Evolutionary conservation across 1,284 basidiomycete species (phyloP), one percentile per base, ranked within the genome.

Genomic region (Ustilago vetiveriae): DNA sequence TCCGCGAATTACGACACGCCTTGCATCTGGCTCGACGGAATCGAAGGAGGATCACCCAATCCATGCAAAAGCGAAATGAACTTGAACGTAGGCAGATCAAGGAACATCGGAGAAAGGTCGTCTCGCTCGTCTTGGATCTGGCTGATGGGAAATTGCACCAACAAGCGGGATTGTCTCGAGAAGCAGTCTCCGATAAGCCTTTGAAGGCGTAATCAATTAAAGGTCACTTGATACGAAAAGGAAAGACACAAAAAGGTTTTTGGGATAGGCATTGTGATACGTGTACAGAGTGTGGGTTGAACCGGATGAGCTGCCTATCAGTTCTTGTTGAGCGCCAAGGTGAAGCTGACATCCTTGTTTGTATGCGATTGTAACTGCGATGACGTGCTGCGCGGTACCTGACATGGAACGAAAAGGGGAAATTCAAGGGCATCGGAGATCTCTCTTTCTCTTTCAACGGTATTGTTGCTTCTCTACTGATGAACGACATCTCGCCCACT

Each of bases 131-230:
- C 14, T 10, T 64, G 36, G 67, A 64, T 21, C 57, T 65, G 19
- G 59, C 56, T 6, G 51, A 59, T 39, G 67, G 60, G 2, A 52
- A 48, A 37, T 32, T 70, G 43, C 50, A 69, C 16, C 32, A 49
- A 14, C 26, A 43, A 19, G 57, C 45, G 11, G 32, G 45, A 38
- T 16, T 33, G 39, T 39, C 17, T n/a, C n/a, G n/a, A n/a, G n/a
- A n/a, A n/a, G n/a, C n/a, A n/a, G n/a, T n/a, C n/a, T n/a, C n/a
- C n/a, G n/a, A n/a, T n/a, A n/a, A n/a, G n/a, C n/a, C n/a, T n/a
- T n/a, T n/a, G n/a, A n/a, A n/a, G n/a, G n/a, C n/a, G n/a, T n/a
- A n/a, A n/a, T n/a, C n/a, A n/a, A n/a, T n/a, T n/a, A n/a, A n/a
- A n/a, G n/a, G n/a, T 30, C 29, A 30, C n/a, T 14, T 14, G 29